A percentile compares a stretch with the other conserved stretches of the same genome.
These are phyloP conservation scores for Typha latifolia DNA, from an alignment of 176 grass and related monocot genomes.

Conservation along the genomic window DNA sequence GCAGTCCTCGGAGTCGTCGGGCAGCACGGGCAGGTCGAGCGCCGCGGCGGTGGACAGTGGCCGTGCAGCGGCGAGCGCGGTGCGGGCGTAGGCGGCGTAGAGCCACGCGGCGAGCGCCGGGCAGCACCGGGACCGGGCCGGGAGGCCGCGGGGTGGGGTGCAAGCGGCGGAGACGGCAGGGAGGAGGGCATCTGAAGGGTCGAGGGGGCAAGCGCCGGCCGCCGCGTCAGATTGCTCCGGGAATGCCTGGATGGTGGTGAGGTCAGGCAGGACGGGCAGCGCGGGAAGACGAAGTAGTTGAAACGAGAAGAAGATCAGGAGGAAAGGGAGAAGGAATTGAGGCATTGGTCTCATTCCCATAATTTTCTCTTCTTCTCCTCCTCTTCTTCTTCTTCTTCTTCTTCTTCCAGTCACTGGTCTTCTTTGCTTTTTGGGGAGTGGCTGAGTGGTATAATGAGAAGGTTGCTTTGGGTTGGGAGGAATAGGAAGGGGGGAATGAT, in stretches of 20 bases:
- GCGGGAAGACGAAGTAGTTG: too few relatives aligned
- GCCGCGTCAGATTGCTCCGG: slow-evolving; percentile 63
- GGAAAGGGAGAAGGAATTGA: too few relatives aligned
- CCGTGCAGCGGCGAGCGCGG: slow-evolving; percentile 31
- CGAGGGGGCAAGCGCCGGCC: slow-evolving; percentile 55
- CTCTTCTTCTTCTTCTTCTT: too few relatives aligned
- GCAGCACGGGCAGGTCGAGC: slow-evolving; percentile 50
- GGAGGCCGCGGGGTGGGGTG: slow-evolving; percentile 13
- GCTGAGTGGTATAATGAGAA: slow-evolving; percentile 31
- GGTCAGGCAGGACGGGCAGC: too few relatives aligned
- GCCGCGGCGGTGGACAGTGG: background rate
- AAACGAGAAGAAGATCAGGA: too few relatives aligned
- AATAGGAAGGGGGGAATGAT: slow-evolving; percentile 9
- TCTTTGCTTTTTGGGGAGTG: background rate
- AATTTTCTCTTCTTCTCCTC: too few relatives aligned
- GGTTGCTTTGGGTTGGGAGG: too few relatives aligned
- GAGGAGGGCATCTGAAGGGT: slow-evolving; percentile 42
- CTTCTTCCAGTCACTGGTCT: too few relatives aligned
- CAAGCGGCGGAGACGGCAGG: slow-evolving; percentile 50
- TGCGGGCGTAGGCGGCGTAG: slow-evolving; percentile 69
- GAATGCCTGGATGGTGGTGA: too few relatives aligned
- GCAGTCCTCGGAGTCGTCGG: slow-evolving; percentile 57
- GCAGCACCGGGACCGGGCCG: slow-evolving; percentile 61
- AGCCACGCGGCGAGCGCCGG: slow-evolving; percentile 76
- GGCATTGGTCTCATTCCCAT: too few relatives aligned